These are phyloP conservation scores for Aspergillus panamensis DNA, from an alignment of 495 filamentous ascomycete genomes.

Conservation along the genomic window DNA sequence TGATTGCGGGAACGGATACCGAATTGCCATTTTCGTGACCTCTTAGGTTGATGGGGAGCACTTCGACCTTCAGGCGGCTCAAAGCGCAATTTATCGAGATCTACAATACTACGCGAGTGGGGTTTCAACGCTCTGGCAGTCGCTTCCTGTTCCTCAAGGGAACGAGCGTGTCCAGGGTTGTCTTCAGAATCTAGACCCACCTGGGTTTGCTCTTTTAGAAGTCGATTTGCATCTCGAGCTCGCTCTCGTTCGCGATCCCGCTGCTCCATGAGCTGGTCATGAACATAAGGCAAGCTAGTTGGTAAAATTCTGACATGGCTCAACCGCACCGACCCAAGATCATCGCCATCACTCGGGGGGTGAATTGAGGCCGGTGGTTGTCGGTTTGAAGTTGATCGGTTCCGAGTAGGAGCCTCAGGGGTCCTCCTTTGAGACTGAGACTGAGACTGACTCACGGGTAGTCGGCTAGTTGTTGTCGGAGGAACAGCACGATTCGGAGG, in stretches of 20 bases:
- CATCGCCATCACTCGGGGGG: slow-evolving; percentile 29
- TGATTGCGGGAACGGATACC: slow-evolving; percentile 92
- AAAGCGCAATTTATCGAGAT: slow-evolving; percentile 51
- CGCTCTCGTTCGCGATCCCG: slow-evolving; percentile 48
- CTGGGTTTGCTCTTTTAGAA: slow-evolving; percentile 28
- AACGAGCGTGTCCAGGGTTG: slow-evolving; percentile 48
- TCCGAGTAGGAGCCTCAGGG: slow-evolving; percentile 17
- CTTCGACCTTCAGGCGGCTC: slow-evolving; percentile 67
- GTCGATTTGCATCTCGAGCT: slow-evolving; percentile 27
- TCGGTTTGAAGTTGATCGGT: slow-evolving; percentile 31
- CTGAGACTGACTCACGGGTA: slow-evolving; percentile 17
- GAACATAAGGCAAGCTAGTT: slow-evolving; percentile 83
- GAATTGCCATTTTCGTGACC: slow-evolving; percentile 90
- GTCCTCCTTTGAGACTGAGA: slow-evolving; percentile 26
- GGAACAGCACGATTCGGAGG: slow-evolving; percentile 21
- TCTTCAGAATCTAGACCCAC: slow-evolving; percentile 40
- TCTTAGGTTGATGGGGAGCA: slow-evolving; percentile 56
- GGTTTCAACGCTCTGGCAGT: slow-evolving; percentile 74
- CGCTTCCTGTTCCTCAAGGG: slow-evolving; percentile 71
- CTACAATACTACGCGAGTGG: slow-evolving; percentile 63
- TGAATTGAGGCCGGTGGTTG: slow-evolving; percentile 25
- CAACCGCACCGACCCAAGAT: slow-evolving; percentile 40
- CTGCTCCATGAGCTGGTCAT: slow-evolving; percentile 82
- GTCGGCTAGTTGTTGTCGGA: slow-evolving; percentile 23
- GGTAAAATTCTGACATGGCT: slow-evolving; percentile 88